phyloP scores from a whole-genome alignment of 306 rosid species.

The Inga leiocalycina region DNA sequence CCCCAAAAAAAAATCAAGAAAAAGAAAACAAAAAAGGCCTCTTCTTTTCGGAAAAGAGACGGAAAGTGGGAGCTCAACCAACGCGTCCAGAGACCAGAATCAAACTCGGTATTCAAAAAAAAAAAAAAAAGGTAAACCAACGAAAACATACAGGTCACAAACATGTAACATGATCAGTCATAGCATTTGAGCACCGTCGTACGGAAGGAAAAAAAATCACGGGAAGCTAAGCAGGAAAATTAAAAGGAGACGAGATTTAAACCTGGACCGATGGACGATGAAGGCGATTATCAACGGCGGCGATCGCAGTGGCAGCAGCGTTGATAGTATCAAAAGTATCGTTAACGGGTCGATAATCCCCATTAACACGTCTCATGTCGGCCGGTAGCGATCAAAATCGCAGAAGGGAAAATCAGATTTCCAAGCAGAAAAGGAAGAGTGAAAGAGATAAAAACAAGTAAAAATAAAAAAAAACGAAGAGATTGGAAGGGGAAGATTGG shows the following conservation, averaged over 20 bases:
- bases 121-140: neutral
- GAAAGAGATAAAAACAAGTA: neutral
- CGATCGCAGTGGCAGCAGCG: conserved; percentile 94
- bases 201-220: neutral
- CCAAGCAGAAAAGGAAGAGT: neutral
- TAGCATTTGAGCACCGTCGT: neutral
- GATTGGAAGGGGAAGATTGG: conserved; percentile 9
- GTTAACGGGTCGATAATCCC: conserved; percentile 46
- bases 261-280: conserved; percentile 72
- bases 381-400: neutral
- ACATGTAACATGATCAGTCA: conserved; percentile 5
- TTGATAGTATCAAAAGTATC: conserved; percentile 78
- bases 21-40: conserved; percentile 14
- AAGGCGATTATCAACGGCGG: conserved; percentile 61
- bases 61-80: conserved; percentile 18
- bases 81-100: conserved; percentile 2
- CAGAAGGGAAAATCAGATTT: neutral
- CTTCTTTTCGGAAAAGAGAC: conserved; percentile 28
- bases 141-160: neutral
- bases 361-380: conserved; percentile 56
- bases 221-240: neutral
- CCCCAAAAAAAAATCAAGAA: neutral
- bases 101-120: neutral
- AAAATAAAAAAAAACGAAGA: neutral
- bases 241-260: neutral